Percentiles rank a stretch among this genome's conserved stretches.
Conservation (phyloP, 2,329 filamentous ascomycete species). For the Ophiostoma australiae region DNA sequence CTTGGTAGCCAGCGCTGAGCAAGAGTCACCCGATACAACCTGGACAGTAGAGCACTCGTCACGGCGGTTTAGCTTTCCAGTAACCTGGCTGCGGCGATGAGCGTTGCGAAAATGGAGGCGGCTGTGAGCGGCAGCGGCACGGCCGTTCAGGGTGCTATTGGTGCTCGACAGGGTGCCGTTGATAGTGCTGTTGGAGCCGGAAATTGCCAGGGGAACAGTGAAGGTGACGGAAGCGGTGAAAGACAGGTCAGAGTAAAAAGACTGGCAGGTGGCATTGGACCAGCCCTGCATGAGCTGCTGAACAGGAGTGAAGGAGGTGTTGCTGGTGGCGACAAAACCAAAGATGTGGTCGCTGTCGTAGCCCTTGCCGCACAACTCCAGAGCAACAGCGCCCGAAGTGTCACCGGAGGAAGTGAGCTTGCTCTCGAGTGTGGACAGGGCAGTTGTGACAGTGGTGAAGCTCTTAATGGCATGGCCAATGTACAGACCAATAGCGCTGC, state of each 20-base stretch:
- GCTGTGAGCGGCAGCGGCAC: neutral
- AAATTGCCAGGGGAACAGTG: neutral
- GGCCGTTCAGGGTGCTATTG: neutral
- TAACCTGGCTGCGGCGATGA: neutral
- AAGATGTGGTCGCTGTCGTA: constrained; percentile 35
- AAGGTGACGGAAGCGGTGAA: neutral
- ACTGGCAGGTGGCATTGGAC: constrained; percentile 31
- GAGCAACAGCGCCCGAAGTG: constrained; percentile 32
- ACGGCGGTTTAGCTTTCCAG: neutral
- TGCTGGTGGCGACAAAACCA: constrained; percentile 35
- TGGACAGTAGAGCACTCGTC: constrained; percentile 23
- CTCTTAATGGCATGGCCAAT: constrained; percentile 33
- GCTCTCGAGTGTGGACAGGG: neutral
- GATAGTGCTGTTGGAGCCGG: neutral
- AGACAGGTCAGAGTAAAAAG: neutral
- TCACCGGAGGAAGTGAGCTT: constrained; percentile 23
- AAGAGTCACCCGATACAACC: constrained; percentile 22
- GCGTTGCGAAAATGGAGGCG: neutral
- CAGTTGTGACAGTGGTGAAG: neutral
- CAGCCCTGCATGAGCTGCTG: constrained; percentile 34
- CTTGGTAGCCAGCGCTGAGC: constrained; percentile 19
- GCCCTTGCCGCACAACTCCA: constrained; percentile 36
- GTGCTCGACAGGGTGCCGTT: neutral
- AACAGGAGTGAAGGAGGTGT: constrained; percentile 34
- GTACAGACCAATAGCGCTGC: constrained; percentile 35